Evolutionary conservation across 1,284 basidiomycete species (phyloP), one percentile per base, ranked within the genome.

Genomic region (Inonotus hispidus): DNA sequence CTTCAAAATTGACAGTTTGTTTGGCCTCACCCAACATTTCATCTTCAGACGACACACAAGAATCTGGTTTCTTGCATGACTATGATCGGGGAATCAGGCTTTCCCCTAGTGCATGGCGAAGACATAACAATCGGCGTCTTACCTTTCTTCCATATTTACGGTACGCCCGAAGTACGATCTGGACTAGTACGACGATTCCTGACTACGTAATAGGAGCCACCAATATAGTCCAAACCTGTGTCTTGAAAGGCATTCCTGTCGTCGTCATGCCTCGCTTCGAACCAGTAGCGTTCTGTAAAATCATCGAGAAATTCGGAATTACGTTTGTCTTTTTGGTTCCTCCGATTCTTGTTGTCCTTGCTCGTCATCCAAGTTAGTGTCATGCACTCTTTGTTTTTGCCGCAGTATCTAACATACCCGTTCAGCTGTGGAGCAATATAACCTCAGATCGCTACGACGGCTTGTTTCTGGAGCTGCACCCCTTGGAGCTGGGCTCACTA

Each of bases 381-480:
- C 21, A 3, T 8, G 14, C 38, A 32, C 19, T 21, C 47, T 50
- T 45, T 45, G 47, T n/a, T 16, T 1, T 8, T 19, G 13, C 14
- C 16, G 23, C 4, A 8, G 50, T 14, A 27, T n/a, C n/a, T 16
- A 1, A 45, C 8, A 19, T 21, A 13, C 11, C 46, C 19, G 10
- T 73, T 50, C 73, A 77, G 84, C 82, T n/a, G 79, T 90, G 1
- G 79, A 83, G 52, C 81, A 88, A 71, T 88, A 88, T 71, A 80
- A 94, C 68, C 64, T 95, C 55, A 81, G 78, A 3, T 81, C 81
- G 1, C 70, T 96, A 13, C 73, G 77, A 25, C 73, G 81, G 5
- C 68, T 94, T 53, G 79, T 86, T 66, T 90, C 84, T 1, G 93
- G 92, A 4, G 95, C 93, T 0, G 95, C 95, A 1, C 93, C 93